These are phyloP conservation scores for Pyrenophora graminea DNA, from an alignment of 2,329 filamentous ascomycete genomes.

Conservation along the genomic window DNA sequence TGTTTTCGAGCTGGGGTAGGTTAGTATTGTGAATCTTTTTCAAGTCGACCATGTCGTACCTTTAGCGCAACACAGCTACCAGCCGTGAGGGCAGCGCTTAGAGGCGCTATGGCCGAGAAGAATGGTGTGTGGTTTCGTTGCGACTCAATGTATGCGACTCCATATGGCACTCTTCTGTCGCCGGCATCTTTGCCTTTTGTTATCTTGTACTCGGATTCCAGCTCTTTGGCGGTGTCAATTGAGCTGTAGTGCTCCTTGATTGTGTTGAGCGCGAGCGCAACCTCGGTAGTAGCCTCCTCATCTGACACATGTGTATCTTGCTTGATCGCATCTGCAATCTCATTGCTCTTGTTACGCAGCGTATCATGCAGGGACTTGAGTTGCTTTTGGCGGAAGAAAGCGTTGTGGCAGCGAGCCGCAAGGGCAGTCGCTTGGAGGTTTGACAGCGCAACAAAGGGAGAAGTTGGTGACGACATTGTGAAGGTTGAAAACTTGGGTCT, in stretches of 20 bases:
- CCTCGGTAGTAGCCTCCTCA: conserved; percentile 50
- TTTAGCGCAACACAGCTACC: conserved; percentile 58
- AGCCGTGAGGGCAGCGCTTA: conserved; percentile 55
- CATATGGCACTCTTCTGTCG: conserved; percentile 42
- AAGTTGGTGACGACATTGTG: conserved; percentile 20
- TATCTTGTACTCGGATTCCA: conserved; percentile 51
- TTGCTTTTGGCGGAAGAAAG: conserved; percentile 54
- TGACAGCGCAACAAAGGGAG: conserved; percentile 31
- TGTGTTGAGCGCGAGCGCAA: conserved; percentile 47
- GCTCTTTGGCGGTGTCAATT: conserved; percentile 46
- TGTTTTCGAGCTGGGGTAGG: conserved; percentile 46
- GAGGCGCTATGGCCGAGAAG: conserved; percentile 39
- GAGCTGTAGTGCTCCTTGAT: conserved; percentile 48
- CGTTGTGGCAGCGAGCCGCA: conserved; percentile 52
- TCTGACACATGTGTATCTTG: conserved; percentile 45
- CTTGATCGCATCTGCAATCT: conserved; percentile 48
- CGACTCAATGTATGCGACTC: conserved; percentile 56
- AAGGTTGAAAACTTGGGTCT: not conserved
- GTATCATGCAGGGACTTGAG: conserved; percentile 50
- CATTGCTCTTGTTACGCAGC: conserved; percentile 42
- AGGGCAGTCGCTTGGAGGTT: conserved; percentile 49
- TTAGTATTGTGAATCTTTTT: not conserved
- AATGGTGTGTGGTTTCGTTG: conserved; percentile 53
- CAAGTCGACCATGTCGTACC: conserved; percentile 36
- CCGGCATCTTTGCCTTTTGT: conserved; percentile 47